Conservation (phyloP, 768 basidiomycete genomes). For the Serpula lacrymans region DNA sequence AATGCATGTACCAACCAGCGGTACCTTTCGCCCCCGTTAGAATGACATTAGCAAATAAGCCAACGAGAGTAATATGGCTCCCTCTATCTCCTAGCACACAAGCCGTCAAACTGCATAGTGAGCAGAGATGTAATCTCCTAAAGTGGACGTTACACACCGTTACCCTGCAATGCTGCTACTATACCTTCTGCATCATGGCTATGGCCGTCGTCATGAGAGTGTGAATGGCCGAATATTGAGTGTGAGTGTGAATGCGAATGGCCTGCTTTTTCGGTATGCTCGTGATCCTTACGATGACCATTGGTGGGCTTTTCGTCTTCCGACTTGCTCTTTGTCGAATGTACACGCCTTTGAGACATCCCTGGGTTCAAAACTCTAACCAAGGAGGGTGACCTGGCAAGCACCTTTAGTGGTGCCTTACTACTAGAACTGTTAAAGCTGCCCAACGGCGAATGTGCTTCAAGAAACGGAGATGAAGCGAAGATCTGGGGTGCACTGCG, state of each 20-base stretch:
- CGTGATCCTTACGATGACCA: slow-evolving; percentile 36
- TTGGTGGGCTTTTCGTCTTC: slow-evolving; percentile 26
- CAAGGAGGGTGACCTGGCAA: slow-evolving; percentile 12
- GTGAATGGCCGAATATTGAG: slow-evolving; percentile 62
- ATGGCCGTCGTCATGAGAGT: slow-evolving; percentile 60
- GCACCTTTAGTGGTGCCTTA: too few relatives aligned
- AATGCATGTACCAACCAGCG: slow-evolving; percentile 89
- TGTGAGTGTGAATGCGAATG: slow-evolving; percentile 62
- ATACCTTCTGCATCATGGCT: slow-evolving; percentile 63
- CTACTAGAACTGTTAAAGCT: too few relatives aligned
- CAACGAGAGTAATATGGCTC: slow-evolving; percentile 79
- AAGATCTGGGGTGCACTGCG: too few relatives aligned
- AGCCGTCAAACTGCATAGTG: too few relatives aligned
- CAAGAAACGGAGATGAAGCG: too few relatives aligned
- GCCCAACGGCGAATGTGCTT: too few relatives aligned
- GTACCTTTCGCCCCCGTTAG: slow-evolving; percentile 81
- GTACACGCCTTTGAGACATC: slow-evolving; percentile 20
- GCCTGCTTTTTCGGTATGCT: slow-evolving; percentile 23
- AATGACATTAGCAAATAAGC: slow-evolving; percentile 76
- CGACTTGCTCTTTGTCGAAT: slow-evolving; percentile 14
- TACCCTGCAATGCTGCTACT: slow-evolving; percentile 62
- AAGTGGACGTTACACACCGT: slow-evolving; percentile 53
- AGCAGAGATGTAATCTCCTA: not conserved
- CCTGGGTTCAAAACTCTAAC: not conserved
- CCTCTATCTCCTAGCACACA: slow-evolving; percentile 72